Percentiles rank a stretch among this genome's conserved stretches.
Evolutionary conservation across 768 basidiomycete genomes (phyloP).

Genomic region (Russula sp.): DNA sequence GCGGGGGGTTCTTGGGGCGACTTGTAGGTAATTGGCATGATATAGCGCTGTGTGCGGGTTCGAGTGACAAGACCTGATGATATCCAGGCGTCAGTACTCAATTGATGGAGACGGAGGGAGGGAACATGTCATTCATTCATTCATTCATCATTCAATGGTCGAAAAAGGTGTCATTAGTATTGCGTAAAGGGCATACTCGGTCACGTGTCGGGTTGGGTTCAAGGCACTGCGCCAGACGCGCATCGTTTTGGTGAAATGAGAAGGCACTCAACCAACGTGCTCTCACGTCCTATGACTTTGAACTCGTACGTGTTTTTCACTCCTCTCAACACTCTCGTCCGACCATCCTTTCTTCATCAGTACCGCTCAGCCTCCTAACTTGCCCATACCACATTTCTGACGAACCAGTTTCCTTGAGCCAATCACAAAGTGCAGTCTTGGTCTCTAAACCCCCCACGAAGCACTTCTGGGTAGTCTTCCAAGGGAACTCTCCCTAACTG

Average conservation of each 20-base stretch:
- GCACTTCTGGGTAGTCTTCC: neutral
- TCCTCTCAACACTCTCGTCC: too few species aligned
- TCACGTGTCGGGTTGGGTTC: slow-evolving; percentile 5
- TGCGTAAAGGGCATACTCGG: neutral
- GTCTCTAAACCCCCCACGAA: neutral
- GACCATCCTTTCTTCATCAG: neutral
- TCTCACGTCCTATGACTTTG: neutral
- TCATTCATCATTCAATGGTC: too few species aligned
- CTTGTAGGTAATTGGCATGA: neutral
- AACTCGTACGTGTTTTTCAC: neutral
- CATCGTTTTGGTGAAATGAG: neutral
- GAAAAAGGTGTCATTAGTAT: neutral
- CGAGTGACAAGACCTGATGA: neutral
- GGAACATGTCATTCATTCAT: neutral
- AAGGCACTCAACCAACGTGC: neutral
- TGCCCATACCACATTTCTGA: neutral
- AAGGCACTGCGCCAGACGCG: neutral
- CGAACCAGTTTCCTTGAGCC: neutral
- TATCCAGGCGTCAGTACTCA: too few species aligned
- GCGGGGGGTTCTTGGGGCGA: neutral
- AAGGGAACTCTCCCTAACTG: neutral
- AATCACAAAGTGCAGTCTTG: neutral
- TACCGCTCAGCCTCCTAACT: neutral
- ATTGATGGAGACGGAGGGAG: too few species aligned
- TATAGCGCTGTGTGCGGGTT: neutral